These are phyloP conservation scores for Phallus indusiatus DNA, from an alignment of 768 basidiomycete species.

Conservation along the genomic window DNA sequence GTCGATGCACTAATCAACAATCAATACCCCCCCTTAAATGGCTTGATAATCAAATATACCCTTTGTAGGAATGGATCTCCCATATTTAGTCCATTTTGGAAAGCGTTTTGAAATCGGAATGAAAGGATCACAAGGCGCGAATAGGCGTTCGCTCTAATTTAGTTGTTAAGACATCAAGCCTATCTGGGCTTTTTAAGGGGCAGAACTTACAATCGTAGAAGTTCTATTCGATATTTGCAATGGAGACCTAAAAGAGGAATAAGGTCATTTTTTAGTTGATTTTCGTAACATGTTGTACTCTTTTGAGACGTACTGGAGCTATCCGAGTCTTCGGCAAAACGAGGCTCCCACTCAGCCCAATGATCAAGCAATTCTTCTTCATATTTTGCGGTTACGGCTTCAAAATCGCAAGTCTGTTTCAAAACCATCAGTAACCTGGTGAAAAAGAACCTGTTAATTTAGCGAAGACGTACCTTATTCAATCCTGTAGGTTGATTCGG, in stretches of 20 bases:
- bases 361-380: slow-evolving; percentile 7
- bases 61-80: slow-evolving; percentile 8
- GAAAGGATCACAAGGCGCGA: slow-evolving; percentile 19
- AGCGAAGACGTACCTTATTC: slow-evolving; percentile 39
- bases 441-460: slow-evolving; percentile 25
- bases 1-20: slow-evolving; percentile 15
- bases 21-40: not conserved
- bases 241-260: not conserved
- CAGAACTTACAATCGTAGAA: slow-evolving; percentile 5
- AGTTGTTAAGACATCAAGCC: not conserved
- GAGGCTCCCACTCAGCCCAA: slow-evolving; percentile 7
- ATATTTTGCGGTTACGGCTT: slow-evolving; percentile 4
- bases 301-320: not conserved
- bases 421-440: not conserved
- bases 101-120: slow-evolving; percentile 20
- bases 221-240: slow-evolving; percentile 5
- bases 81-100: slow-evolving; percentile 10
- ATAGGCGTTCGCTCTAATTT: slow-evolving; percentile 13
- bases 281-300: no score
- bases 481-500: slow-evolving; percentile 62
- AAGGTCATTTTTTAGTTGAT: not conserved
- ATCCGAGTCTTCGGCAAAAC: slow-evolving; percentile 1
- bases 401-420: slow-evolving; percentile 2
- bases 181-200: no score
- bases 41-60: slow-evolving; percentile 30